Conservation (phyloP, 257 asterid genomes). For the Petrea volubilis region DNA sequence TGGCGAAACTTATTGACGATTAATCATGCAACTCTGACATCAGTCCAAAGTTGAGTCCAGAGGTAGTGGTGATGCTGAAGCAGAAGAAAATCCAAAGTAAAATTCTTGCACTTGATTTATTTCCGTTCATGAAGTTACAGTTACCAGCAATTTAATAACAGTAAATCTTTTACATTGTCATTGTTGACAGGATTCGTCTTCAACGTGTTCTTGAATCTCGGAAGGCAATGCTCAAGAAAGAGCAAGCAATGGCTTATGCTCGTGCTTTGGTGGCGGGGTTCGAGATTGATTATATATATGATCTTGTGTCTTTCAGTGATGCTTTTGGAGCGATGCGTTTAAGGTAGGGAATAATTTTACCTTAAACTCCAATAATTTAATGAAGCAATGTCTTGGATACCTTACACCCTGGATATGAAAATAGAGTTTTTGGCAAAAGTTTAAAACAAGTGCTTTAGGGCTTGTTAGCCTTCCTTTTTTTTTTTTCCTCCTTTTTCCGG, state of each 20-base stretch:
- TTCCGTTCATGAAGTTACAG: conserved; percentile 12
- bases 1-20: background rate
- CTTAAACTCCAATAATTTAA: background rate
- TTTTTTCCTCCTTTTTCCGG: no score
- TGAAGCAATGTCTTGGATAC: background rate
- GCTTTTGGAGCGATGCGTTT: conserved; percentile 82
- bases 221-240: conserved; percentile 72
- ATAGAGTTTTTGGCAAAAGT: no score
- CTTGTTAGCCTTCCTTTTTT: no score
- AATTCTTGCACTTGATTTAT: conserved; percentile 19
- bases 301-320: conserved; percentile 68
- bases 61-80: conserved; percentile 37
- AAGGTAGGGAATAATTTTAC: conserved; percentile 41
- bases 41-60: conserved; percentile 41
- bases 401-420: no score
- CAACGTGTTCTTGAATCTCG: conserved; percentile 74
- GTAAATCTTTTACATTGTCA: background rate
- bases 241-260: conserved; percentile 92
- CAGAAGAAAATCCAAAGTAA: conserved; percentile 66
- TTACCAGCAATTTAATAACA: background rate
- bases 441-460: no score
- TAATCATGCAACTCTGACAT: conserved; percentile 10
- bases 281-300: conserved; percentile 58
- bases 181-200: conserved; percentile 62
- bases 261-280: conserved; percentile 87